Percentiles rank a stretch among this genome's conserved stretches.
Conservation (phyloP, 352 stramenopile species). For the Globisporangium mamillatum region DNA sequence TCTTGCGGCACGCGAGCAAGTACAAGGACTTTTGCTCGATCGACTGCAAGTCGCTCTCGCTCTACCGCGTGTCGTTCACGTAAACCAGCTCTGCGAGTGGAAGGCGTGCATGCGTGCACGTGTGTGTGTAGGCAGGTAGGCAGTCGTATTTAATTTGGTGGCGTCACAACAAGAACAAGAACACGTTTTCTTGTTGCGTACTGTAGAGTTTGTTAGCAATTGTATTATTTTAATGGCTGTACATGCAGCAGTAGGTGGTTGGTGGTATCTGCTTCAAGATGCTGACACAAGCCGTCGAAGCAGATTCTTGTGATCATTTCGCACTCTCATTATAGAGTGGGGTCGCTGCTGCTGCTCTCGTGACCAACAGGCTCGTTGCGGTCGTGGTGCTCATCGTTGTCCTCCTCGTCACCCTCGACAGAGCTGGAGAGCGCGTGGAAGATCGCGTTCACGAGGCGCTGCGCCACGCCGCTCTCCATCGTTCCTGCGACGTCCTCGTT, state of each 20-base stretch:
- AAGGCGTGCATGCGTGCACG: background rate
- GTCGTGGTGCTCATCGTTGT: background rate
- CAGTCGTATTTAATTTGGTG: slow-evolving; percentile 13
- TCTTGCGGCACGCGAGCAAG: slow-evolving; percentile 45
- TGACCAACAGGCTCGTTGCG: background rate
- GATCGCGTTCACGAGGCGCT: slow-evolving; percentile 15
- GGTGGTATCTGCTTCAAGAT: background rate
- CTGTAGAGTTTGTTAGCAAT: background rate
- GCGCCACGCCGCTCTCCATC: slow-evolving; percentile 11
- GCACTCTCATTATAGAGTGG: background rate
- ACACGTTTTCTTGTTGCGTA: background rate
- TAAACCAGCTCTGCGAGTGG: background rate
- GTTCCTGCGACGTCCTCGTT: slow-evolving; percentile 1
- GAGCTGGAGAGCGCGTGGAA: slow-evolving; percentile 11
- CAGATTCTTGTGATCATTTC: background rate
- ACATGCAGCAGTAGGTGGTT: background rate
- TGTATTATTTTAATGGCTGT: background rate
- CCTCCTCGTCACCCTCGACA: background rate
- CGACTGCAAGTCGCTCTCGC: slow-evolving; percentile 73
- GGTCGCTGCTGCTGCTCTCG: background rate
- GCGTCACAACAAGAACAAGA: slow-evolving; percentile 10
- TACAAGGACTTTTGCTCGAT: slow-evolving; percentile 68
- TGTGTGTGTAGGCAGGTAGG: background rate
- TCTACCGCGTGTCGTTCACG: slow-evolving; percentile 32
- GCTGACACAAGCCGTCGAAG: background rate